Evolutionary conservation across 2,329 filamentous ascomycete species (phyloP).

Genomic region (Aspergillus luchuensis): DNA sequence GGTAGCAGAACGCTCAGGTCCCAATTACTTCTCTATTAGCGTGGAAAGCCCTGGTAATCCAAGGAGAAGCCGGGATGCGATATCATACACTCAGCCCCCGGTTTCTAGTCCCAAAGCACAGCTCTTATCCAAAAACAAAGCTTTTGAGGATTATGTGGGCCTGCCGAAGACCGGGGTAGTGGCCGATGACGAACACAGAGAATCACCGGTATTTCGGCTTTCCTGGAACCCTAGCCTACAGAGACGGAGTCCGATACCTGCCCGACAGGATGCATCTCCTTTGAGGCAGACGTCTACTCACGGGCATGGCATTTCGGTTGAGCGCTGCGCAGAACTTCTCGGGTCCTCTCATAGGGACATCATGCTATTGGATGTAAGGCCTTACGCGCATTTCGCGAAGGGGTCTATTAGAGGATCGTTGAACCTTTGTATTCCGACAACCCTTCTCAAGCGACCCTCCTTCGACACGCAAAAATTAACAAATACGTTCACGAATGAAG

Average conservation of each 20-base stretch:
- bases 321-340: conserved; percentile 60
- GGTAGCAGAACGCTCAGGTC: conserved; percentile 55
- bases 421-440: conserved; percentile 94
- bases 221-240: conserved; percentile 18
- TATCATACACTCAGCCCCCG: conserved; percentile 67
- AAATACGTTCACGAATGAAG: conserved; percentile 76
- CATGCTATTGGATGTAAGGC: conserved; percentile 81
- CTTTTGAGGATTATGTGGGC: conserved; percentile 77
- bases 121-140: conserved; percentile 61
- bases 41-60: conserved; percentile 62
- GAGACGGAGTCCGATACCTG: conserved; percentile 1
- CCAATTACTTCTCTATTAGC: conserved; percentile 83
- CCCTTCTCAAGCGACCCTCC: conserved; percentile 83
- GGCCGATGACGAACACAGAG: conserved; percentile 22
- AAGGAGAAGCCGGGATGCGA: conserved; percentile 73
- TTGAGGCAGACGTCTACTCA: conserved; percentile 36
- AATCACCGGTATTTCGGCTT: conserved; percentile 23
- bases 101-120: conserved; percentile 52
- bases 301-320: conserved; percentile 52
- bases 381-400: conserved; percentile 76
- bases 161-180: conserved; percentile 56
- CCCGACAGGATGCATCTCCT: conserved; percentile 1
- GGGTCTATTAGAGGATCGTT: conserved; percentile 78
- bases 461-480: conserved; percentile 87
- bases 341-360: conserved; percentile 55